phyloP scores from a whole-genome alignment of 352 stramenopile species.

The Phytophthora hybrid region DNA sequence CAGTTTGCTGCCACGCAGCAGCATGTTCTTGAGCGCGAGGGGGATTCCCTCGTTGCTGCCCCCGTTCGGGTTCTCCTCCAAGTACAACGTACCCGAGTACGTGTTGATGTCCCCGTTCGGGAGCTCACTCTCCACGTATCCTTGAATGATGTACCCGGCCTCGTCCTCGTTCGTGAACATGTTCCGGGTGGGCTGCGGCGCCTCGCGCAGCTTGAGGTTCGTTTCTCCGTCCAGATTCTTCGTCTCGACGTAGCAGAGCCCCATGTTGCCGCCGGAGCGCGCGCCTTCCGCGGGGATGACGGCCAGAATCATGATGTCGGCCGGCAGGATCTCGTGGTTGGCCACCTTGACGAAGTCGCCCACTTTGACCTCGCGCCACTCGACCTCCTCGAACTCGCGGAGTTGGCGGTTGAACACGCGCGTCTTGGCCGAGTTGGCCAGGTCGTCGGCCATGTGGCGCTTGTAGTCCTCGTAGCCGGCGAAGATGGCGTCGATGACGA shows the following conservation, averaged over 20 bases:
- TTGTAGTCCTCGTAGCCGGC: constrained; percentile 89
- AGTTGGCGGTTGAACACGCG: constrained; percentile 78
- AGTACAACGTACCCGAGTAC: constrained; percentile 77
- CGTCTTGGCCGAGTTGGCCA: constrained; percentile 75
- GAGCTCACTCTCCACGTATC: constrained; percentile 82
- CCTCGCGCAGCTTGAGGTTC: constrained; percentile 87
- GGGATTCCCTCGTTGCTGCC: constrained; percentile 53
- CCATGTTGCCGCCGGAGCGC: constrained; percentile 67
- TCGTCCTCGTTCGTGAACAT: constrained; percentile 81
- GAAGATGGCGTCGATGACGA: constrained; percentile 86
- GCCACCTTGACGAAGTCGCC: constrained; percentile 86
- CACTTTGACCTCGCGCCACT: constrained; percentile 85
- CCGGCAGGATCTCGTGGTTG: constrained; percentile 85
- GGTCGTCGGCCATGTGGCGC: constrained; percentile 78
- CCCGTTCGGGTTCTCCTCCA: constrained; percentile 61
- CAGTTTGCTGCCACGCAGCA: constrained; percentile 91
- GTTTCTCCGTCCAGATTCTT: constrained; percentile 91
- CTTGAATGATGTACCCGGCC: constrained; percentile 65
- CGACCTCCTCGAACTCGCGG: constrained; percentile 85
- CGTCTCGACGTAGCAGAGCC: constrained; percentile 90
- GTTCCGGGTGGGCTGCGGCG: constrained; percentile 57
- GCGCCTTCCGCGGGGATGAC: constrained; percentile 72
- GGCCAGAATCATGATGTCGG: constrained; percentile 84
- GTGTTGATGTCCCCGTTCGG: constrained; percentile 86
- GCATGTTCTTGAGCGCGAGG: constrained; percentile 89